A percentile compares a stretch with the other conserved stretches of the same genome.
Evolutionary conservation across 2,329 filamentous ascomycete genomes (phyloP).

Genomic region (Aspergillus chevalieri): DNA sequence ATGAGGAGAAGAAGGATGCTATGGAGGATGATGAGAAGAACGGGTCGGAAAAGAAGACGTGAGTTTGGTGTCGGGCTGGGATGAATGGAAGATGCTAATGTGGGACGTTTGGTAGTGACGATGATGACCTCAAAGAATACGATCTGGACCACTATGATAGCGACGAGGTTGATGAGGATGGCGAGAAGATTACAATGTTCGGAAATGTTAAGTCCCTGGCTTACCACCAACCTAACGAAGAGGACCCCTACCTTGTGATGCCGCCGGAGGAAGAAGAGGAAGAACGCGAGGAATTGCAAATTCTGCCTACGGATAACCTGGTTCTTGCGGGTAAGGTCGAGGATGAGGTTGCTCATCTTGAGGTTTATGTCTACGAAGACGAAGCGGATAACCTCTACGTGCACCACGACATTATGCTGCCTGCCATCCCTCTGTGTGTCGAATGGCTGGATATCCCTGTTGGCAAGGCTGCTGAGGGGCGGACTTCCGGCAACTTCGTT

Average conservation of each 20-base stretch:
- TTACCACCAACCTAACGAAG: constrained; percentile 89
- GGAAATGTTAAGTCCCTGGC: constrained; percentile 89
- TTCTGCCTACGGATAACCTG: constrained; percentile 87
- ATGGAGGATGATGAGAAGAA: constrained; percentile 21
- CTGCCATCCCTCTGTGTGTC: constrained; percentile 87
- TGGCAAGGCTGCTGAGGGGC: constrained; percentile 60
- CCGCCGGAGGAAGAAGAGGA: constrained; percentile 71
- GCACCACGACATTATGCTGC: constrained; percentile 98
- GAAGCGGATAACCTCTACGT: constrained; percentile 94
- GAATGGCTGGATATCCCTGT: constrained; percentile 96
- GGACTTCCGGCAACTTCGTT: constrained; percentile 78
- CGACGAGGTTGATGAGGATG: constrained; percentile 61
- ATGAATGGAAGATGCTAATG: neutral
- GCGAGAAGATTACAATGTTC: constrained; percentile 80
- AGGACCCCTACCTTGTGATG: constrained; percentile 94
- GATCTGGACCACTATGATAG: constrained; percentile 95
- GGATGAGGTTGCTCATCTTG: constrained; percentile 91
- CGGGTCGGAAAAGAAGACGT: constrained; percentile 13
- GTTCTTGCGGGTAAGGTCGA: constrained; percentile 89
- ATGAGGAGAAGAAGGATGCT: constrained; percentile 34
- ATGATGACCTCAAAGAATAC: constrained; percentile 90
- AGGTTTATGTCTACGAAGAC: constrained; percentile 97
- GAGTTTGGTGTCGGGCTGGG: neutral
- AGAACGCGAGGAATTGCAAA: constrained; percentile 88
- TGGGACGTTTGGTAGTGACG: neutral